Evolutionary conservation across 1,139 yeast species (phyloP).

Genomic region (Saccharomycopsis phalli): DNA sequence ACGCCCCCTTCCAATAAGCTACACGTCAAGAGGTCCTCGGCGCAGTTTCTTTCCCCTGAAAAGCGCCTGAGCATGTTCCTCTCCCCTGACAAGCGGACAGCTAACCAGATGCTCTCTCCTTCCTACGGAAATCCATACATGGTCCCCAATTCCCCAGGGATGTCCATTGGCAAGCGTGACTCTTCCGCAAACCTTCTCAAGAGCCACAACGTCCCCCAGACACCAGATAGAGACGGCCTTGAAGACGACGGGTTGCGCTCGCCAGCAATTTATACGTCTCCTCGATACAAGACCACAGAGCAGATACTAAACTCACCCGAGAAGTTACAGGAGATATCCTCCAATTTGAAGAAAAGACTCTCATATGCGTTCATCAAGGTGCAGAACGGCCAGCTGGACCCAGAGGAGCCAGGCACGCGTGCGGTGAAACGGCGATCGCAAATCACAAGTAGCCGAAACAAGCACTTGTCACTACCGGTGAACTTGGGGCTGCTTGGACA

Average conservation of each 20-base stretch:
- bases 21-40: constrained; percentile 4
- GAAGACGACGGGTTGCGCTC: not conserved
- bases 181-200: constrained; percentile 4
- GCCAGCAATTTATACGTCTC: constrained; percentile 6
- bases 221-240: constrained; percentile 11
- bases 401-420: not conserved
- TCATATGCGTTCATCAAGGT: constrained; percentile 28
- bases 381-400: constrained; percentile 19
- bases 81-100: constrained; percentile 7
- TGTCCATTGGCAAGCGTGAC: constrained; percentile 7
- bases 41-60: constrained; percentile 11
- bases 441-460: constrained; percentile 1
- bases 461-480: constrained; percentile 15
- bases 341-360: constrained; percentile 26
- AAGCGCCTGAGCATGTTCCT: not conserved
- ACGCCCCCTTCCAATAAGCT: constrained; percentile 16
- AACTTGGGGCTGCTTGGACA: not conserved
- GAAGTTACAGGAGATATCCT: constrained; percentile 24
- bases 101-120: constrained; percentile 11
- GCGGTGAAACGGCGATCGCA: constrained; percentile 11
- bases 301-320: constrained; percentile 21
- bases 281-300: constrained; percentile 7
- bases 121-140: constrained; percentile 2
- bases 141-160: constrained; percentile 11
- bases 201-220: constrained; percentile 6